Base-by-base conservation (phyloP, 371 early-diverging fungal genomes). In the Apophysomyces trapeziformis region DNA sequence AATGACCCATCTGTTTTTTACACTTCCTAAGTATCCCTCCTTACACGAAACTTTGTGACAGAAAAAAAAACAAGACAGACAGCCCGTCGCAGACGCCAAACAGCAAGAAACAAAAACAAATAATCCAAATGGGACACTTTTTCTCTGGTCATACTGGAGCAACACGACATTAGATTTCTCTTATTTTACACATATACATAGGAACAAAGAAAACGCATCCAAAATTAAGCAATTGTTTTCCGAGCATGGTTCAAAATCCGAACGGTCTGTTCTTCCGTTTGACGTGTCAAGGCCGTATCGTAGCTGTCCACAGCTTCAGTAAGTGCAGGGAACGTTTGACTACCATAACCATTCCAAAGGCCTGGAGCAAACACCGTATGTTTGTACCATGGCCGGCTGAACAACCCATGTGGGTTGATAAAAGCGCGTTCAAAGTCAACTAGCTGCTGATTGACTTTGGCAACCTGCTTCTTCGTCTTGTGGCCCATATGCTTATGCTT, bases 381-480 rank as follows among this genome's bases (percentile, higher is more conserved):
- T 57, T 83, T 79, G 72, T 74, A 85, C 88, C 88, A 87, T 18
- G 69, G 66, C 38, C 85, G 80, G 5, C 80, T 78, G 4, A 77
- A 75, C 38, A 86, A 71, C 32, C 88, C 88, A 43, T 73, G 72
- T 5, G 76, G 70, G 44, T 81, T 80, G 32, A 85, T 63, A 62
- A 87, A 82, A 36, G 73, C 77, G 36, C 81, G 74, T 62, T 86
- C 88, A 14, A 84, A 75, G 21, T 73, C 62, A 8, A 71, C 66
- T 4, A 78, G 61, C 39, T 75, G 78, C 44, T 78, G 78, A 61
- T 86, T 86, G 47, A 74, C 56, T 46, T 66, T 61, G 38, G 38
- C 63, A n/a, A 74, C 47, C 14, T 59, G 60, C 43, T 65, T 69
- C 44, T 50, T 32, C 14, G 65, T 16, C 13, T 73, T 69, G 56